Evolutionary conservation across 108 stramenopile genomes (phyloP).

Genomic region (Fragilaria radians): DNA sequence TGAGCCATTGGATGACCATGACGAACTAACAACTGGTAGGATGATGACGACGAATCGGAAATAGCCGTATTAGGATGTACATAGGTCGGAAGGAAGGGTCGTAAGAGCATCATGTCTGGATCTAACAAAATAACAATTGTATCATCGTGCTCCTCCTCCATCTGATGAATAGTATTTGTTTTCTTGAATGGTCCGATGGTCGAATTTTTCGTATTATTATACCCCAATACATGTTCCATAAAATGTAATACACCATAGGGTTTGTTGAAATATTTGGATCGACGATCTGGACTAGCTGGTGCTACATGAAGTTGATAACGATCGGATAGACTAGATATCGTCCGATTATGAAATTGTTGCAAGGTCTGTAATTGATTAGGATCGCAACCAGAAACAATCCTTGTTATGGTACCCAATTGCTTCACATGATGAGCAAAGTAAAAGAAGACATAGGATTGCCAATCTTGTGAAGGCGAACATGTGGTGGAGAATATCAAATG

Average conservation of each 20-base stretch:
- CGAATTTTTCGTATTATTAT: background rate
- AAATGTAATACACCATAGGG: conserved; percentile 63
- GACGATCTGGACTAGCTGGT: conserved; percentile 33
- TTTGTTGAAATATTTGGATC: conserved; percentile 56
- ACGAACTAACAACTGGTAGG: conserved; percentile 12
- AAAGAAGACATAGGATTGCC: conserved; percentile 81
- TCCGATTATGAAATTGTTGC: conserved; percentile 21
- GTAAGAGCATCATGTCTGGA: conserved; percentile 90
- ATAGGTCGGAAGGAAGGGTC: conserved; percentile 75
- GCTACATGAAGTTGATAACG: conserved; percentile 56
- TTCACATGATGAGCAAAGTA: conserved; percentile 44
- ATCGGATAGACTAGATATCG: conserved; percentile 23
- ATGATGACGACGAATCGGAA: background rate
- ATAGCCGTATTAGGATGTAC: background rate
- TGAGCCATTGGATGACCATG: conserved; percentile 66
- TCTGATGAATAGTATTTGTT: too few relatives aligned
- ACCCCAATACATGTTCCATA: conserved; percentile 22
- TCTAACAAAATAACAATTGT: conserved; percentile 87
- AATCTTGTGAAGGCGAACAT: conserved; percentile 42
- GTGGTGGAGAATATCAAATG: conserved; percentile 25
- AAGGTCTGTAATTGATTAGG: conserved; percentile 9
- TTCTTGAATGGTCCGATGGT: too few relatives aligned
- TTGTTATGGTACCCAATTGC: conserved; percentile 74
- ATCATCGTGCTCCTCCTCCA: conserved; percentile 37
- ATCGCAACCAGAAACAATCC: conserved; percentile 72